Evolutionary conservation across 176 grass and related monocot species (phyloP), one percentile per base, ranked within the genome.

Genomic region (Eleusine indica): DNA sequence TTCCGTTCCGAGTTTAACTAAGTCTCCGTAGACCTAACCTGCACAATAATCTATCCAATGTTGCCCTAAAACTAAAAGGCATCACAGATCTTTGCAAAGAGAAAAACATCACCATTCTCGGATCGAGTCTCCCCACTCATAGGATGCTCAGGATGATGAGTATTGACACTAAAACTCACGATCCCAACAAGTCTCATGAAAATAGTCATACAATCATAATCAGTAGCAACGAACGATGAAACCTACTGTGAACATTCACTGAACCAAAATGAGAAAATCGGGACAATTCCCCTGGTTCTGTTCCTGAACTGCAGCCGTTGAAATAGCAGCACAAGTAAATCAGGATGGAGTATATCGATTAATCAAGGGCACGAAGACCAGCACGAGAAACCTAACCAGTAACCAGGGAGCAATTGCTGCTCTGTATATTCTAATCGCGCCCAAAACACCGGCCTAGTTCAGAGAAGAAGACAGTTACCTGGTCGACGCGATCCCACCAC

Each of bases 401-500:
- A 21, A 8, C 54, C 74, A 46, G 19, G 5, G 0, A 77, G 4
- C 9, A 28, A 77, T 42, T 52, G n/a, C 9, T 28, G 29, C 35
- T 72, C 60, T 12, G 4, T 57, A 21, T 21, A 4, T 57, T 61
- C 15, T 29, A 49, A 69, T 40, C 49, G 38, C 30, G 13, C 13
- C 75, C 69, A 54, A 75, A 87, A 46, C 21, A 42, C 60, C 9
- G 43, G 35, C 39, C 21, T 35, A 78, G 22, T 81, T 48, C 38
- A 17, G 51, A 52, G 49, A 51, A 52, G 14, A 81, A 75, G 60
- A 63, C 9, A 2, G 52, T 44, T 30, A 99, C 96, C 96, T 93
- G 76, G 74, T 95, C 93, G 51, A 98, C 87, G 84, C 87, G 73
- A 74, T 98, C 96, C 96, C 96, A 98, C 96, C 96, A 98, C 46